phyloP scores from a whole-genome alignment of 2,329 filamentous ascomycete species.

The Cytospora mali region DNA sequence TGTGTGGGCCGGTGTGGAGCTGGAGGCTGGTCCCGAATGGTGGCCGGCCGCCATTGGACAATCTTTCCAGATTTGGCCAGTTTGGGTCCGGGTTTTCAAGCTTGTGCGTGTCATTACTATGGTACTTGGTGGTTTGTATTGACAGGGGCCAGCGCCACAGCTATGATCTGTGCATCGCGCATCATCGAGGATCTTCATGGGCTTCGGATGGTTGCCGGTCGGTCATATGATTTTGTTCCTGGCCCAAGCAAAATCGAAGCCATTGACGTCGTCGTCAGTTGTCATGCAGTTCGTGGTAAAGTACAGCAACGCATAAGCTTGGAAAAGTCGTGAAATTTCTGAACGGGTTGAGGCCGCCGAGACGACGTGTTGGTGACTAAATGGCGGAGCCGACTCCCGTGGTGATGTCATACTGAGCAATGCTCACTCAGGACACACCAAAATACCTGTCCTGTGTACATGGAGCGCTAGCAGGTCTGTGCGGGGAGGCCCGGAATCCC shows the following conservation, averaged over 20 bases:
- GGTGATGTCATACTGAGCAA: neutral
- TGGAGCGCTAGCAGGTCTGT: too few species aligned
- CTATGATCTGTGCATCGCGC: neutral
- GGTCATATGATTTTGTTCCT: neutral
- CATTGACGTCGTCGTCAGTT: neutral
- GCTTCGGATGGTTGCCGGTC: neutral
- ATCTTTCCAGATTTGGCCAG: constrained; percentile 5
- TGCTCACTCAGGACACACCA: neutral
- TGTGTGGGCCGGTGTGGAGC: constrained; percentile 3
- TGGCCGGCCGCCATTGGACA: constrained; percentile 23
- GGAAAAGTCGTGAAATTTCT: neutral
- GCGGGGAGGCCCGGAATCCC: neutral
- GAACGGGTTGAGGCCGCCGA: neutral
- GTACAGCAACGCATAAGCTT: too few species aligned
- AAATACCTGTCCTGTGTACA: too few species aligned
- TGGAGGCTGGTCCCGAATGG: constrained; percentile 22
- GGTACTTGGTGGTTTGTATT: neutral
- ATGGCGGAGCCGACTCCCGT: neutral
- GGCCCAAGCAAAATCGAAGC: neutral
- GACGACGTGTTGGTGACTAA: neutral
- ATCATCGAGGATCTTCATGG: neutral
- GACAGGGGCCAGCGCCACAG: neutral
- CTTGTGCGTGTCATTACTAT: neutral
- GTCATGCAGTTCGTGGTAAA: neutral
- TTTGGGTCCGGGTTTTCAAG: constrained; percentile 5